A percentile compares a stretch with the other conserved stretches of the same genome.
phyloP scores from a whole-genome alignment of 345 rosid species.

The Garcia nutans region DNA sequence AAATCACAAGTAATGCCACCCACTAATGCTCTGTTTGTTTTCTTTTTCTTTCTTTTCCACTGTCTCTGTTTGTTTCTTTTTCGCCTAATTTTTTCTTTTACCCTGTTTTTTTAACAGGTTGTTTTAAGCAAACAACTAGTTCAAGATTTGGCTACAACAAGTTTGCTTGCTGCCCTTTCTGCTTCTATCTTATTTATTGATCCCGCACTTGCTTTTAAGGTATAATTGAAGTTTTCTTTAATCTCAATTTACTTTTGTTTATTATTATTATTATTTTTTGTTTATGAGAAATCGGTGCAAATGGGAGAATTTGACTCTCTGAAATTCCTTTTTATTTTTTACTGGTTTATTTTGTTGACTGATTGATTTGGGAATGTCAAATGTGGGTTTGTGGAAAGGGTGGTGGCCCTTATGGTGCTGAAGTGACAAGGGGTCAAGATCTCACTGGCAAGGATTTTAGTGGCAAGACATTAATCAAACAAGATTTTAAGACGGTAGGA shows the following conservation, averaged over 20 bases:
- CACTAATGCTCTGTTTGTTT: neutral
- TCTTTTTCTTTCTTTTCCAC: neutral
- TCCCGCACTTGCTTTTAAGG: conserved; percentile 88
- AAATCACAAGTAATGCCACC: conserved; percentile 23
- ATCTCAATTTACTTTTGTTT: neutral
- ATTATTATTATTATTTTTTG: neutral
- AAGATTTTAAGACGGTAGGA: conserved; percentile 89
- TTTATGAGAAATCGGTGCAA: neutral
- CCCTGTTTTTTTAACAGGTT: conserved; percentile 3
- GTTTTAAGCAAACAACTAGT: conserved; percentile 23
- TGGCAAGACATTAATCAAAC: conserved; percentile 74
- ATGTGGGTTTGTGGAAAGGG: conserved; percentile 48
- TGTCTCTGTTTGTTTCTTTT: neutral
- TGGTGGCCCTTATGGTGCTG: conserved; percentile 91
- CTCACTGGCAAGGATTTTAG: conserved; percentile 83
- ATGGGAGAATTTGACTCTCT: neutral
- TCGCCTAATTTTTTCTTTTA: neutral
- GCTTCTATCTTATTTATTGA: conserved; percentile 67
- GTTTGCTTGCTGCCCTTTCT: conserved; percentile 61
- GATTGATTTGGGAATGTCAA: conserved; percentile 13
- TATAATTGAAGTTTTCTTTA: conserved; percentile 7
- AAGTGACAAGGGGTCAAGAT: conserved; percentile 93
- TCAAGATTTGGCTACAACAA: conserved; percentile 41
- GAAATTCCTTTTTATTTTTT: neutral
- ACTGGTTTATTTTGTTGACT: neutral